Evolutionary conservation across 2,329 filamentous ascomycete species (phyloP), one percentile per base, ranked within the genome.

Genomic region (Nothopassalora personata): DNA sequence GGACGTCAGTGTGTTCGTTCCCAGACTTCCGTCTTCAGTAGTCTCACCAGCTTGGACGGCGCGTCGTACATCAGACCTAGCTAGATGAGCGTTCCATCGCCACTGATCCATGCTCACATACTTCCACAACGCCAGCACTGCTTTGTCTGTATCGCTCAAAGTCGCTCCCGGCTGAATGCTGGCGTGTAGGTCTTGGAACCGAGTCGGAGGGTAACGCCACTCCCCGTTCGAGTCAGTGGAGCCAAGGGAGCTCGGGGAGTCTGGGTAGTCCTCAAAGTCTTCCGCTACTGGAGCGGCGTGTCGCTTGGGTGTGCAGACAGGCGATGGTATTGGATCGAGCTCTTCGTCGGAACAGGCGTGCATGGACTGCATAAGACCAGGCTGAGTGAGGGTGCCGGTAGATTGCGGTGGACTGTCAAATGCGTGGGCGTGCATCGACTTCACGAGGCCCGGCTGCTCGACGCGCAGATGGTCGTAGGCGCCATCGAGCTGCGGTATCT

Each of bases 81-180:
- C 43, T 43, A 62, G 31, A 30, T 65, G 59, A 10, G 50, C 39
- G 28, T 64, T 53, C 66, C 66, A 69, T 9, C 43, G 30, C 15
- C 65, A 15, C 48, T 69, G 66, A 23, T 62, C 58, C 5, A 34
- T 31, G 34, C 64, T 67, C 2, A 60, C 60, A 15, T 39, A 56
- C 52, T 67, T 65, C 67, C 67, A 69, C 1, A 66, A 19, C 19
- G 43, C 57, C 19, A 69, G 48, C 30, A 57, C 66, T 6, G 62
- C 64, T 34, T 57, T 61, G n/a, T 66, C 60, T 9, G 39, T 52
- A 28, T 52, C 39, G 28, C 59, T 58, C 13, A 69, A 54, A 23
- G 60, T 62, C 11, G 50, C 54, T 36, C 61, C 63, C 3, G 62
- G 52, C 9, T 55, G 39, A 15, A 69, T 53, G 49, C 60, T 64